Conservation (phyloP, 73 alveolate species). For the Blepharisma japonicum region DNA sequence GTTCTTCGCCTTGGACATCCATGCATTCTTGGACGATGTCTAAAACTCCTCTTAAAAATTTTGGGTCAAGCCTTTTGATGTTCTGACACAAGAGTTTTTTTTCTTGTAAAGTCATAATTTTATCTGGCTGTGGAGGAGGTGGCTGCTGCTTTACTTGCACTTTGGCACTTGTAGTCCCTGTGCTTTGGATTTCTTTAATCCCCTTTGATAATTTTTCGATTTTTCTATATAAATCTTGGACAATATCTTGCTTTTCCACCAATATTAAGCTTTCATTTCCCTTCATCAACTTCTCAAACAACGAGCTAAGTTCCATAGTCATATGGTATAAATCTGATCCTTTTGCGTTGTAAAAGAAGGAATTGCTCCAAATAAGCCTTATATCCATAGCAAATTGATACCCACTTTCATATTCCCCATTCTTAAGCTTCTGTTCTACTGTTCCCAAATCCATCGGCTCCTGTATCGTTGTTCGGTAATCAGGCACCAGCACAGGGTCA, state of each 20-base stretch:
- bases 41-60: conserved; percentile 30
- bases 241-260: not conserved
- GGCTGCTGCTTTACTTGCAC: not conserved
- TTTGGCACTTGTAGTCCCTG: not conserved
- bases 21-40: conserved; percentile 25
- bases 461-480: conserved; percentile 67
- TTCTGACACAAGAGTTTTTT: conserved; percentile 20
- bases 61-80: conserved; percentile 20
- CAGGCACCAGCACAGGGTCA: conserved; percentile 54
- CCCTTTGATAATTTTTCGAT: conserved; percentile 8
- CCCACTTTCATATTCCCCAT: conserved; percentile 31
- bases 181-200: conserved; percentile 13
- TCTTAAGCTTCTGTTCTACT: conserved; percentile 56
- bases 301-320: conserved; percentile 32
- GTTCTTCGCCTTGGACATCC: conserved; percentile 47
- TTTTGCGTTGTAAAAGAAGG: conserved; percentile 34
- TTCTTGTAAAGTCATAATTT: conserved; percentile 20
- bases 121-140: not conserved
- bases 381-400: conserved; percentile 37
- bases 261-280: conserved; percentile 26
- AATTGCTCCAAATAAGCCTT: conserved; percentile 35
- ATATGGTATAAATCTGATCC: conserved; percentile 23
- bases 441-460: conserved; percentile 78
- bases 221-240: conserved; percentile 12
- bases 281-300: conserved; percentile 20